Conservation (phyloP, 202 grass and related monocot species). For the Zoysia matrella region DNA sequence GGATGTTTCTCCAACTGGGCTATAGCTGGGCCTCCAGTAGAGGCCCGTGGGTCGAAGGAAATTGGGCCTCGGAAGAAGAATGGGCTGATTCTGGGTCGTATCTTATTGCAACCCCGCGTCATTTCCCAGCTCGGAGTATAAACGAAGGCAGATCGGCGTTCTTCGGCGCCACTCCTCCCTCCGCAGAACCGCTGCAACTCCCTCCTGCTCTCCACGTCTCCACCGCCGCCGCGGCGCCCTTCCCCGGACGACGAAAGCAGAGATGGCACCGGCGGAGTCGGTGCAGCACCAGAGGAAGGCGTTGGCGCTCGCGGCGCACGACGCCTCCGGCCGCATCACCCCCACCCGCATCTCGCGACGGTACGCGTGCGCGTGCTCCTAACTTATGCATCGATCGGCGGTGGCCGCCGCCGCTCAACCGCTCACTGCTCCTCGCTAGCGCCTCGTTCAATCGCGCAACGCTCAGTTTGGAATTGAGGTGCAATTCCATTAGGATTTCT, state of each 20-base stretch:
- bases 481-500: too few relatives aligned
- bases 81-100: background rate
- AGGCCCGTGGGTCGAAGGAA: background rate
- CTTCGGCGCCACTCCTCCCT: background rate
- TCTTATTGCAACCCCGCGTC: too few relatives aligned
- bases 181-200: background rate
- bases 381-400: background rate
- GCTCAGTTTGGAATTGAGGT: too few relatives aligned
- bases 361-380: slow-evolving; percentile 32
- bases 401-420: background rate
- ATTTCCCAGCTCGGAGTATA: too few relatives aligned
- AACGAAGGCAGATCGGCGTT: background rate
- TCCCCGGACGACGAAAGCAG: background rate
- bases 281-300: too few relatives aligned
- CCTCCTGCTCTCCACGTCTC: background rate
- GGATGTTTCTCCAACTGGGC: slow-evolving; percentile 11
- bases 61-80: background rate
- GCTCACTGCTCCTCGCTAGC: background rate
- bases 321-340: too few relatives aligned
- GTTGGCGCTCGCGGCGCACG: too few relatives aligned
- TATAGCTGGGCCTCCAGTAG: background rate
- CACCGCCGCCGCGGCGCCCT: background rate
- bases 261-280: slow-evolving; percentile 49
- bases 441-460: too few relatives aligned
- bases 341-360: slow-evolving; percentile 70